Evolutionary conservation across 345 rosid genomes (phyloP).

Genomic region (Acer campestre): DNA sequence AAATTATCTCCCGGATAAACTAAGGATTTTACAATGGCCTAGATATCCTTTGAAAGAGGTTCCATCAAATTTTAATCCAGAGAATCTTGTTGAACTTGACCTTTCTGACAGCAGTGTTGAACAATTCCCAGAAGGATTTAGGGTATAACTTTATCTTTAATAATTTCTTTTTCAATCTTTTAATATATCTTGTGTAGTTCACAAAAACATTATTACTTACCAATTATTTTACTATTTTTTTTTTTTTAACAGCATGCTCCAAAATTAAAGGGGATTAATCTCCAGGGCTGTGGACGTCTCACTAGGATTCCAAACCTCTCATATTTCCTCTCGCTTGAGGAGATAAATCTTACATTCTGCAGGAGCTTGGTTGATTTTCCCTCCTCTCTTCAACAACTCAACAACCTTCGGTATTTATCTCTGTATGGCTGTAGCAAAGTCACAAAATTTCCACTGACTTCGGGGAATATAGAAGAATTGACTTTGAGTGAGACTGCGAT

Average conservation of each 20-base stretch:
- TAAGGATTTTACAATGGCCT: conserved; percentile 17
- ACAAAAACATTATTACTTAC: neutral
- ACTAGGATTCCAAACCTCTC: conserved; percentile 10
- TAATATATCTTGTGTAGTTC: neutral
- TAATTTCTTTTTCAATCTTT: neutral
- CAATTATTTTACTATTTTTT: neutral
- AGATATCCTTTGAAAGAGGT: conserved; percentile 18
- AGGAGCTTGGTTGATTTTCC: neutral
- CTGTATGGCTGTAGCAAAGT: neutral
- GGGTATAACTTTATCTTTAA: neutral
- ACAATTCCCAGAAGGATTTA: conserved; percentile 8
- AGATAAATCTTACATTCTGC: neutral
- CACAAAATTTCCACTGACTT: neutral
- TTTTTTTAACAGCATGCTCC: conserved; percentile 7
- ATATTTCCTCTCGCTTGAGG: neutral
- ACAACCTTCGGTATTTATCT: neutral
- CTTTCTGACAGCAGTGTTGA: conserved; percentile 4
- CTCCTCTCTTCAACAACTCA: neutral
- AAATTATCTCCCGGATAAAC: conserved; percentile 10
- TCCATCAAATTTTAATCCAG: conserved; percentile 10
- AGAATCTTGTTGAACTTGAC: conserved; percentile 13
- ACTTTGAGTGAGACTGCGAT: neutral
- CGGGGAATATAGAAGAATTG: neutral
- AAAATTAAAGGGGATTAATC: conserved; percentile 6
- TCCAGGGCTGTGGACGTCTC: conserved; percentile 11